Evolutionary conservation across 2,329 filamentous ascomycete species (phyloP), one percentile per base, ranked within the genome.

Genomic region (Stenocarpella maydis): DNA sequence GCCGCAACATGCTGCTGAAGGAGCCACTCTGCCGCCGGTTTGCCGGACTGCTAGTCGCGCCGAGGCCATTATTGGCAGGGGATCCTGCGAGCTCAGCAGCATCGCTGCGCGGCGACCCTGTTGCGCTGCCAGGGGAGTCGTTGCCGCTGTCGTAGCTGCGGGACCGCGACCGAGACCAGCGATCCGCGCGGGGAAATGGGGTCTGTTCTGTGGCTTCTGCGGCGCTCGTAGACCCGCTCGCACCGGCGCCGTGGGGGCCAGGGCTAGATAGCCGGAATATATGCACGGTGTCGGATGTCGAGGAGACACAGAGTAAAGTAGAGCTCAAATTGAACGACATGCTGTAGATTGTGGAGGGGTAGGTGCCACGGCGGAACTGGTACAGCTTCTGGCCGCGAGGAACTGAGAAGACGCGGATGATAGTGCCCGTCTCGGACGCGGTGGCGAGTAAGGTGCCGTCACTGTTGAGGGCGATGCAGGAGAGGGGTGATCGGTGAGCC

Each of bases 261-360:
- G 24, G 19, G n/a, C 52, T 66, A 12, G 60, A 63, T 1, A 99
- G 86, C 67, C 95, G 93, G 83, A 99, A 99, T 64, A 99, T 94
- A 78, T 99, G 96, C 12, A 99, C 91, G 0, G 96, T 99, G 76
- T 99, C 96, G 0, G 95, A 97, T 1, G 94, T 95, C 3, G 95
- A 98, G 6, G 96, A 98, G 49, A 99, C 95, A 76, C 95, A 98
- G 43, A 99, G 88, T 14, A 99, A 85, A 1, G 95, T 97, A 2
- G 95, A 97, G 70, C 92, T 94, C 61, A 94, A 90, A 80, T 99
- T 99, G 82, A 99, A 99, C 1, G 95, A 97, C 94, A 99, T 98
- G 87, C 94, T 97, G 82, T 95, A 98, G 74, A 99, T 99, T 49
- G 93, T 92, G 1, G 95, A 95, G 0, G 96, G 96, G 80, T 98